Conservation (phyloP, 2,329 filamentous ascomycete species). For the Colletotrichum noveboracense region DNA sequence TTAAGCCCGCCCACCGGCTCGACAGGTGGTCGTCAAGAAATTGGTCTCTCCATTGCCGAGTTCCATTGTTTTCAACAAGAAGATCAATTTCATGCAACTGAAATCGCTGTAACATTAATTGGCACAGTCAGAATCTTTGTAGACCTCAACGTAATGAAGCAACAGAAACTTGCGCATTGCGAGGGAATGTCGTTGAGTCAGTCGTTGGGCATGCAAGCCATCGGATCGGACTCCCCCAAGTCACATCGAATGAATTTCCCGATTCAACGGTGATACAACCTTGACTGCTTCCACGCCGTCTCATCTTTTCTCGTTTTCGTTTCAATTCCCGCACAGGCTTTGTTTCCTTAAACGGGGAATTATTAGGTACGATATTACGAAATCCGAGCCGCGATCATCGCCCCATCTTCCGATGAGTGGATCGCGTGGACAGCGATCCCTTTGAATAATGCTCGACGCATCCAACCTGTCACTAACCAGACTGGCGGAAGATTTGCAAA, state of each 20-base stretch:
- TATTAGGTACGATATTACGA: neutral
- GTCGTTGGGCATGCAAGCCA: neutral
- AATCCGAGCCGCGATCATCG: neutral
- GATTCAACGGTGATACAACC: constrained; percentile 4
- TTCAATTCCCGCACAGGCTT: constrained; percentile 9
- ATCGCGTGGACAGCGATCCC: neutral
- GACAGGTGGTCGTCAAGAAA: neutral
- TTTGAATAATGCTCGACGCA: neutral
- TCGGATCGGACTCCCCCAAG: neutral
- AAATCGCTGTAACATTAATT: neutral
- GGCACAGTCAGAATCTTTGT: neutral
- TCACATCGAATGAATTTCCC: constrained; percentile 5
- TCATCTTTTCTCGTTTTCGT: constrained; percentile 12
- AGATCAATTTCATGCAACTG: fast-evolving
- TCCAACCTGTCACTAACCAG: neutral
- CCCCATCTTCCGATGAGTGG: neutral
- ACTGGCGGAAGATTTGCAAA: neutral
- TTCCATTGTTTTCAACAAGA: neutral
- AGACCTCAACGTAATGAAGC: neutral
- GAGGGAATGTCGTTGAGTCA: neutral
- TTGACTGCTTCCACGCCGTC: constrained; percentile 1
- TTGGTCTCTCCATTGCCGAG: neutral
- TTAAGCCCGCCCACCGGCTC: neutral
- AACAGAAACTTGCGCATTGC: neutral
- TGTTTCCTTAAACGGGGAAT: neutral